Evolutionary conservation across 2,329 filamentous ascomycete genomes (phyloP).

Genomic region (Ascochyta rabiei): DNA sequence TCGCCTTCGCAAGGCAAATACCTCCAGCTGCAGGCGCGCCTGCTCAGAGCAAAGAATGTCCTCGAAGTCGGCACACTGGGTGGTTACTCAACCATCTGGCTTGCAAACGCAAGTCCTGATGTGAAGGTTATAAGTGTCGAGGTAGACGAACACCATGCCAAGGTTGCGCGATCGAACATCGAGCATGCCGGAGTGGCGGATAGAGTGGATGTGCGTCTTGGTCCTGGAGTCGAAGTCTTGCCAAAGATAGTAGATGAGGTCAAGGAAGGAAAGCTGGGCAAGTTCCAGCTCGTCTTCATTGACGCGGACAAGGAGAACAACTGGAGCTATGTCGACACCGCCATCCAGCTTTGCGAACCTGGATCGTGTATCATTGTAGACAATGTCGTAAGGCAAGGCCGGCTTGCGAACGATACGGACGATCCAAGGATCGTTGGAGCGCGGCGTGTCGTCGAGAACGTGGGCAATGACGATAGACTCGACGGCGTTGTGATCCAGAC

Average conservation of each 20-base stretch:
- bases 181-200: slow-evolving; percentile 49
- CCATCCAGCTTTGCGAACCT: slow-evolving; percentile 50
- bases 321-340: slow-evolving; percentile 56
- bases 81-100: slow-evolving; percentile 61
- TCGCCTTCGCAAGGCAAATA: slow-evolving; percentile 43
- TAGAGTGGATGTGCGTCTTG: slow-evolving; percentile 54
- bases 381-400: slow-evolving; percentile 55
- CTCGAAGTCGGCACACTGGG: slow-evolving; percentile 64
- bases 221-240: slow-evolving; percentile 53
- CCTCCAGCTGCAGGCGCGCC: slow-evolving; percentile 41
- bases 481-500: slow-evolving; percentile 54
- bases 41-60: slow-evolving; percentile 35
- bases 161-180: slow-evolving; percentile 57
- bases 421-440: slow-evolving; percentile 41
- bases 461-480: slow-evolving; percentile 51
- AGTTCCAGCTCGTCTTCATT: slow-evolving; percentile 60
- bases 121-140: slow-evolving; percentile 59
- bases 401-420: slow-evolving; percentile 40
- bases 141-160: slow-evolving; percentile 53
- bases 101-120: slow-evolving; percentile 50
- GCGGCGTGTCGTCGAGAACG: slow-evolving; percentile 50
- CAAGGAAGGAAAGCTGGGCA: slow-evolving; percentile 43
- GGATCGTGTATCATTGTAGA: slow-evolving; percentile 57
- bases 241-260: slow-evolving; percentile 51
- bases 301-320: slow-evolving; percentile 61